Percentiles rank a stretch among this genome's conserved stretches.
These are phyloP conservation scores for Kwoniella botswanensis DNA, from an alignment of 768 basidiomycete species.

Conservation along the genomic window DNA sequence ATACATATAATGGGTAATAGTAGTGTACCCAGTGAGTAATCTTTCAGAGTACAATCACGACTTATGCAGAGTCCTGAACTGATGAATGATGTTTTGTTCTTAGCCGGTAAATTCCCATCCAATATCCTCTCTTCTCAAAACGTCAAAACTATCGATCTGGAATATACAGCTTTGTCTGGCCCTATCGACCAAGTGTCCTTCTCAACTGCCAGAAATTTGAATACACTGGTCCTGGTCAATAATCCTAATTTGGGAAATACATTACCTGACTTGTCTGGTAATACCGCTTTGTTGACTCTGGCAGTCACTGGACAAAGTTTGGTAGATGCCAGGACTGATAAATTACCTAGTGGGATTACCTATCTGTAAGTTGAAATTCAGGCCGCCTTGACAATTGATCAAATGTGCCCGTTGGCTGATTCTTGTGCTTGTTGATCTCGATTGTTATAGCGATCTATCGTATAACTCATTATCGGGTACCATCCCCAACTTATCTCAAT, in stretches of 20 bases:
- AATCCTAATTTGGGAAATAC: conserved; percentile 53
- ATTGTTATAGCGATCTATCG: conserved; percentile 51
- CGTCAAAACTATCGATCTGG: conserved; percentile 52
- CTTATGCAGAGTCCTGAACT: no score
- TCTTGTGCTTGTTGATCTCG: no score
- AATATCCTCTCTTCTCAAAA: conserved; percentile 41
- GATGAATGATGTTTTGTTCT: not conserved
- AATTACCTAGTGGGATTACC: conserved; percentile 46
- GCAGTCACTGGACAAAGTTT: conserved; percentile 55
- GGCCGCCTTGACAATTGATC: not conserved
- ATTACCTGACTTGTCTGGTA: conserved; percentile 45
- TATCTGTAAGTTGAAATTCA: conserved; percentile 48
- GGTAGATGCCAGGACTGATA: conserved; percentile 33
- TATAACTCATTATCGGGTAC: conserved; percentile 52
- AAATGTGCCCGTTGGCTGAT: no score
- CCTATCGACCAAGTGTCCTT: conserved; percentile 43
- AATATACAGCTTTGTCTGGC: conserved; percentile 52
- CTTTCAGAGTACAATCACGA: no score
- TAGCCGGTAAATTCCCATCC: conserved; percentile 53
- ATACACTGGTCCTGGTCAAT: conserved; percentile 50
- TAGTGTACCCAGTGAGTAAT: conserved; percentile 50
- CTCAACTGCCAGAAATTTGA: conserved; percentile 25
- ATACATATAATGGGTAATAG: conserved; percentile 54
- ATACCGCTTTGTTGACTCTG: conserved; percentile 42
- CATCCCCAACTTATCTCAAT: conserved; percentile 39